Evolutionary conservation across 495 filamentous ascomycete species (phyloP).

Genomic region (Lophiotrema nucula): DNA sequence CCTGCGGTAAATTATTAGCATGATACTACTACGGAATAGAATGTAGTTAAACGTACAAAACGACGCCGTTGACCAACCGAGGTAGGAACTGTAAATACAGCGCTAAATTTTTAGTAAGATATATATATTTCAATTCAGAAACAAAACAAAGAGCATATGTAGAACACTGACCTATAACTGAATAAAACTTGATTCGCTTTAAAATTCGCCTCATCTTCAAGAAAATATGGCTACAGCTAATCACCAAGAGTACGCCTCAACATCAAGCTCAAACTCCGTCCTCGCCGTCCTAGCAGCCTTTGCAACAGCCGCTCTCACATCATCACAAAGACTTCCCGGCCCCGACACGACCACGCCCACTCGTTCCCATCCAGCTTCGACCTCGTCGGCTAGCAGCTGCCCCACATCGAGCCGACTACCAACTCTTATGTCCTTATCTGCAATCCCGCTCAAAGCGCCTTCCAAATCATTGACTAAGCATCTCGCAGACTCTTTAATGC

Average conservation of each 20-base stretch:
- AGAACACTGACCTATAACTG: too few relatives aligned
- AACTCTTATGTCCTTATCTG: slow-evolving; percentile 40
- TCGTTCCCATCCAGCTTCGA: slow-evolving; percentile 37
- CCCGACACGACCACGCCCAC: slow-evolving; percentile 47
- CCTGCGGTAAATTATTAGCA: too few relatives aligned
- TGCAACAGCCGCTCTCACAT: slow-evolving; percentile 23
- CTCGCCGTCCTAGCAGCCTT: slow-evolving; percentile 1
- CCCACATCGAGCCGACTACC: slow-evolving; percentile 39
- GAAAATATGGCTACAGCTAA: too few relatives aligned
- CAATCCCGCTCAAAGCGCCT: slow-evolving; percentile 24
- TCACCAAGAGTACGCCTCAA: slow-evolving; percentile 21
- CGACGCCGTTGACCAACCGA: too few relatives aligned
- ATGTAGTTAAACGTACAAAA: too few relatives aligned
- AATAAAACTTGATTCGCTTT: too few relatives aligned
- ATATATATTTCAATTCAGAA: too few relatives aligned
- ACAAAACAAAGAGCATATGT: too few relatives aligned
- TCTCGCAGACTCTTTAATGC: slow-evolving; percentile 8
- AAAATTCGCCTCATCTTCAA: too few relatives aligned
- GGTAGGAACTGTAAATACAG: too few relatives aligned
- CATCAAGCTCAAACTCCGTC: slow-evolving; percentile 23
- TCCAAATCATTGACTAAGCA: slow-evolving; percentile 34
- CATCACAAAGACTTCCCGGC: slow-evolving; percentile 36
- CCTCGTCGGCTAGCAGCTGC: slow-evolving; percentile 37
- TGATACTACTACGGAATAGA: too few relatives aligned
- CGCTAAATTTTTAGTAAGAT: too few relatives aligned